Conservation (phyloP, 257 asterid species). For the Nicotiana knightiana region DNA sequence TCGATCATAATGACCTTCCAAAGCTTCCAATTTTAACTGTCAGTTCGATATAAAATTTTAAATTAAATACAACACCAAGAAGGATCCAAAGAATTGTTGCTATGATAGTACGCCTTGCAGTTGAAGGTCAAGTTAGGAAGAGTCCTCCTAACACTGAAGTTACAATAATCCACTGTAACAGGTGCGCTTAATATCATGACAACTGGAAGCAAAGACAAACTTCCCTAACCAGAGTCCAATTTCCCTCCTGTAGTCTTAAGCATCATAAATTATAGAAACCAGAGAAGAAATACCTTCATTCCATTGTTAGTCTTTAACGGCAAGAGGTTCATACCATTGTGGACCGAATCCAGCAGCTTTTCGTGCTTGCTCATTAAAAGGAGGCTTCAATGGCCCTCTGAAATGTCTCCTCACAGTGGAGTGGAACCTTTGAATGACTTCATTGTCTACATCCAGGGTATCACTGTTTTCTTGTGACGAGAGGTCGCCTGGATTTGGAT, state of each 20-base stretch:
- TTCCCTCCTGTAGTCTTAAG: background rate
- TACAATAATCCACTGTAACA: background rate
- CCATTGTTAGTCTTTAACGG: slow-evolving; percentile 33
- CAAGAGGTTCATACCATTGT: slow-evolving; percentile 92
- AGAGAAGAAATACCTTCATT: background rate
- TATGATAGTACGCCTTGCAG: background rate
- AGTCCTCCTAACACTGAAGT: background rate
- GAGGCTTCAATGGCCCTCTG: slow-evolving; percentile 90
- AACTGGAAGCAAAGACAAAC: background rate
- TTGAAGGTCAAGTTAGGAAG: background rate
- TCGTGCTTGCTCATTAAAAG: slow-evolving; percentile 86
- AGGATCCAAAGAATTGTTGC: background rate
- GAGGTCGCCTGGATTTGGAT: slow-evolving; percentile 14
- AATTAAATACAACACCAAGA: background rate
- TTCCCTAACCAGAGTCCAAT: background rate
- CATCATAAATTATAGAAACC: background rate
- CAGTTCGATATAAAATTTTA: background rate
- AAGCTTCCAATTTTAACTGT: background rate
- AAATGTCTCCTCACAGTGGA: slow-evolving; percentile 56
- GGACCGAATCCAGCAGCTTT: slow-evolving; percentile 86
- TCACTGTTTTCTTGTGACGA: slow-evolving; percentile 16
- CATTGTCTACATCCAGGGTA: slow-evolving; percentile 13
- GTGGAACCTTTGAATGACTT: slow-evolving; percentile 69
- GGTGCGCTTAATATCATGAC: background rate
- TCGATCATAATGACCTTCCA: background rate